These are phyloP conservation scores for Simmondsia chinensis DNA, from an alignment of 148 eudicot species.

Conservation along the genomic window DNA sequence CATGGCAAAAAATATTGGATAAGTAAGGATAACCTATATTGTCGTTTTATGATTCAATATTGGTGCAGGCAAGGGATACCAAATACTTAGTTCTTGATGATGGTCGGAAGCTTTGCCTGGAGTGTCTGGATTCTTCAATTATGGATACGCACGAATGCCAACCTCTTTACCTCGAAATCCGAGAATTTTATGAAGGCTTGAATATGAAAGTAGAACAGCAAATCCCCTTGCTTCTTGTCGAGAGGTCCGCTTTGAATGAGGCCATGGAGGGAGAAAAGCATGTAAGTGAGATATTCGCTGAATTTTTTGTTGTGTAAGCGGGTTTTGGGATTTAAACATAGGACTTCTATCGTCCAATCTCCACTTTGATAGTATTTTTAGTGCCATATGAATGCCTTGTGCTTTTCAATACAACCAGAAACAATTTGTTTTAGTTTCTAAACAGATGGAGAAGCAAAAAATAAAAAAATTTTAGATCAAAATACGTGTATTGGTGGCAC, in stretches of 20 bases:
- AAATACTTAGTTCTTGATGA: slow-evolving; percentile 71
- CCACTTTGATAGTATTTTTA: too few relatives aligned
- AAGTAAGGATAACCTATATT: too few relatives aligned
- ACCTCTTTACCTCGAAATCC: slow-evolving; percentile 88
- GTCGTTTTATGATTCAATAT: slow-evolving; percentile 1
- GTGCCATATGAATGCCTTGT: too few relatives aligned
- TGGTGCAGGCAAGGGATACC: slow-evolving; percentile 62
- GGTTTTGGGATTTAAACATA: too few relatives aligned
- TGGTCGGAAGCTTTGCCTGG: slow-evolving; percentile 89
- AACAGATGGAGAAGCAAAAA: too few relatives aligned
- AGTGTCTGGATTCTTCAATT: slow-evolving; percentile 86
- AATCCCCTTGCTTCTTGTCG: slow-evolving; percentile 83
- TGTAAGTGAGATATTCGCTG: slow-evolving; percentile 19
- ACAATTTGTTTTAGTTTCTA: too few relatives aligned
- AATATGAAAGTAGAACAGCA: slow-evolving; percentile 92
- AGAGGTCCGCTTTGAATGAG: slow-evolving; percentile 95
- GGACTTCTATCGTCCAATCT: too few relatives aligned
- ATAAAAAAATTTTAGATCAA: too few relatives aligned
- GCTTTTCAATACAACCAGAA: too few relatives aligned
- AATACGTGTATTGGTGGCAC: too few relatives aligned
- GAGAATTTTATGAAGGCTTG: slow-evolving; percentile 91
- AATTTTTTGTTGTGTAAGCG: too few relatives aligned
- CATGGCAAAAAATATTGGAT: too few relatives aligned
- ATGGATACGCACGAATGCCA: slow-evolving; percentile 98
- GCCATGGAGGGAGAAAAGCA: slow-evolving; percentile 99